These are phyloP conservation scores for Nannochloropsis salina DNA, from an alignment of 108 stramenopile genomes.

Conservation along the genomic window DNA sequence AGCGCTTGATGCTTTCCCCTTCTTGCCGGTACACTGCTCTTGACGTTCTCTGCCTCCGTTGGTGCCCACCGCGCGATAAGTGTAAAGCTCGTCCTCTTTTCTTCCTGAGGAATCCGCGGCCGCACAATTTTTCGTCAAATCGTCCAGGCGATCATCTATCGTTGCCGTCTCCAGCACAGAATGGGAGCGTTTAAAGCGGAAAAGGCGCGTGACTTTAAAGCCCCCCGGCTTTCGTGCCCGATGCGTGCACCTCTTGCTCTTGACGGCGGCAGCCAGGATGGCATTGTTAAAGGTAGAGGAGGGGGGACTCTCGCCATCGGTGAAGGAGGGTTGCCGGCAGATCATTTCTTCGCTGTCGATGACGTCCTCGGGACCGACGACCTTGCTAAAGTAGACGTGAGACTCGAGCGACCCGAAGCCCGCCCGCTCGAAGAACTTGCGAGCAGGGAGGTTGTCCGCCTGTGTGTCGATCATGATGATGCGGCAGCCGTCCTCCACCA, in stretches of 20 bases:
- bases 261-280: not conserved
- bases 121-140: too few species aligned
- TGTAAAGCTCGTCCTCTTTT: too few species aligned
- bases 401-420: not conserved
- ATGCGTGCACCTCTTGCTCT: not conserved
- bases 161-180: constrained; percentile 11
- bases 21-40: too few species aligned
- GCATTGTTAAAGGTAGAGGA: not conserved
- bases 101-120: too few species aligned
- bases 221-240: not conserved
- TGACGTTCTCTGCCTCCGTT: too few species aligned
- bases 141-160: too few species aligned
- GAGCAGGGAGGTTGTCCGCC: not conserved
- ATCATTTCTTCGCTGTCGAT: not conserved
- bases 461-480: constrained; percentile 10
- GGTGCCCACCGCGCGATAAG: too few species aligned
- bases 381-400: not conserved
- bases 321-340: not conserved
- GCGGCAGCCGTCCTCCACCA: constrained; percentile 14
- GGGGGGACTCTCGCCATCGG: not conserved
- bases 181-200: not conserved
- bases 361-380: not conserved
- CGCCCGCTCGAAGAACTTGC: not conserved
- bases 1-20: too few species aligned
- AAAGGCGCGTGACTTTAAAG: not conserved